A percentile compares a stretch with the other conserved stretches of the same genome.
phyloP scores from a whole-genome alignment of 2,329 filamentous ascomycete genomes.

The Fusarium tricinctum region DNA sequence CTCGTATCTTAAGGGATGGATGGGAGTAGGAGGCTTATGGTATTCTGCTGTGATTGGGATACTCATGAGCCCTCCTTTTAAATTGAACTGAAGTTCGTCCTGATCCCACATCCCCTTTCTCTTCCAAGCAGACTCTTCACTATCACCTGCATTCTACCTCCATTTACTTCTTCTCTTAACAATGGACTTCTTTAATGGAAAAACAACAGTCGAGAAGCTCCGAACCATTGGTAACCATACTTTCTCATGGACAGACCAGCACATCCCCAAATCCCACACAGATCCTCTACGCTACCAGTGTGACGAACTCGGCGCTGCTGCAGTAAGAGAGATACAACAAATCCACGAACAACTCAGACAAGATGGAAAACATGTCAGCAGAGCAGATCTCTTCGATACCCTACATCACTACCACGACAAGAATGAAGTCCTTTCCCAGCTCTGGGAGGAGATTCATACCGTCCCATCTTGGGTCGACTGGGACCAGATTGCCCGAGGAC shows the following conservation, averaged over 20 bases:
- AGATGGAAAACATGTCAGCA: conserved; percentile 6
- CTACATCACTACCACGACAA: conserved; percentile 5
- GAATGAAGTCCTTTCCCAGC: conserved; percentile 13
- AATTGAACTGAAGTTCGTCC: background rate
- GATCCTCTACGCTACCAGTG: conserved; percentile 26
- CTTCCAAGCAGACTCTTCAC: no score
- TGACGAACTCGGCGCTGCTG: conserved; percentile 21
- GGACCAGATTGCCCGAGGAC: conserved; percentile 74
- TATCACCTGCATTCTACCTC: no score
- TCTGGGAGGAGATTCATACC: conserved; percentile 63
- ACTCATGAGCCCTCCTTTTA: background rate
- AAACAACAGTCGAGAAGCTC: background rate
- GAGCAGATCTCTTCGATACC: conserved; percentile 24
- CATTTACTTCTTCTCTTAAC: no score
- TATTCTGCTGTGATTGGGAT: background rate
- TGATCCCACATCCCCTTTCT: background rate
- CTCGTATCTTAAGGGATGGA: background rate
- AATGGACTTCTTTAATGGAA: background rate
- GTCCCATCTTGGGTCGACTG: conserved; percentile 77
- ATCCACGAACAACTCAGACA: conserved; percentile 12
- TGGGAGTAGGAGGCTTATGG: no score
- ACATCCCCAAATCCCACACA: conserved; percentile 25
- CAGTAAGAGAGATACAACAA: conserved; percentile 11
- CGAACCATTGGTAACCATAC: conserved; percentile 21
- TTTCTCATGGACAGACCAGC: conserved; percentile 24